Conservation (phyloP, 768 basidiomycete genomes). For the Podaxis sp. region DNA sequence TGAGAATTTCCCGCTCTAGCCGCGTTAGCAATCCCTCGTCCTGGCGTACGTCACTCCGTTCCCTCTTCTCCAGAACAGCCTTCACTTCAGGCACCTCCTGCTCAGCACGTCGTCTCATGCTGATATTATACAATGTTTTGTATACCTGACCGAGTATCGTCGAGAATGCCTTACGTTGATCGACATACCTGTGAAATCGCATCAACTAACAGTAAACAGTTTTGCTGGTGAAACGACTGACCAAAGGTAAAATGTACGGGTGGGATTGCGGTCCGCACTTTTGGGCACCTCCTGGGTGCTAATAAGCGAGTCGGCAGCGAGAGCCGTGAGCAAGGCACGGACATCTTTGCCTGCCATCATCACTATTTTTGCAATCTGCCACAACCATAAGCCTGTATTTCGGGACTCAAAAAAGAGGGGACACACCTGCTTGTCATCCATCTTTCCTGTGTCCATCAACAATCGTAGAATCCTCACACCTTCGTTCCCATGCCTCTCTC, state of each 20-base stretch:
- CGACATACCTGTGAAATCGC: slow-evolving; percentile 71
- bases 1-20: slow-evolving; percentile 73
- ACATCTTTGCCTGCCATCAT: slow-evolving; percentile 92
- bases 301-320: slow-evolving; percentile 80
- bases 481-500: slow-evolving; percentile 80
- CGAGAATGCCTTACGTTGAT: slow-evolving; percentile 79
- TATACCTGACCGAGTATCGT: slow-evolving; percentile 76
- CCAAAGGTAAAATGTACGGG: slow-evolving; percentile 92
- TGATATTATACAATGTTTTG: slow-evolving; percentile 89
- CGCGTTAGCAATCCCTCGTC: slow-evolving; percentile 67
- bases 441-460: slow-evolving; percentile 79
- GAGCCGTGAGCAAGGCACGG: slow-evolving; percentile 72
- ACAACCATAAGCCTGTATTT: not conserved
- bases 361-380: slow-evolving; percentile 85
- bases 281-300: slow-evolving; percentile 93
- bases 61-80: slow-evolving; percentile 76
- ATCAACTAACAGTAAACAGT: slow-evolving; percentile 3
- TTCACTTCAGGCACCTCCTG: slow-evolving; percentile 61
- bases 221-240: slow-evolving; percentile 26
- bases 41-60: slow-evolving; percentile 81
- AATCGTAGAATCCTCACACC: slow-evolving; percentile 82
- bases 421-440: slow-evolving; percentile 90
- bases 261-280: slow-evolving; percentile 85
- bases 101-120: slow-evolving; percentile 71
- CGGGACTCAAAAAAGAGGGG: not conserved